These are phyloP conservation scores for Yarrowia porcina DNA, from an alignment of 805 yeast species.

Conservation along the genomic window DNA sequence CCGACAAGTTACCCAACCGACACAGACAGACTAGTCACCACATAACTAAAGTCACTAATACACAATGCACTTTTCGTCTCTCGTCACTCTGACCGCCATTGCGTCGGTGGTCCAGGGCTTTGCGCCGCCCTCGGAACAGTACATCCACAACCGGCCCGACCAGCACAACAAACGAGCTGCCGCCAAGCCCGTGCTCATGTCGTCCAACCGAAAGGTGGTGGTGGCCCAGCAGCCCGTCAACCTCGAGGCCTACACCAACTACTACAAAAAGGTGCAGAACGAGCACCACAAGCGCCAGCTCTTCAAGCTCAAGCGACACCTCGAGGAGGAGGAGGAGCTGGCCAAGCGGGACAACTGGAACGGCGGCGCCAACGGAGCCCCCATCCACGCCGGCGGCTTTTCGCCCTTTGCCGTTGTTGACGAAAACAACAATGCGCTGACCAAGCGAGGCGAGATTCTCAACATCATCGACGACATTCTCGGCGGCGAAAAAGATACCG, in stretches of 20 bases:
- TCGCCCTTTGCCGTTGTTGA: constrained; percentile 17
- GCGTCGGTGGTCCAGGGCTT: constrained; percentile 23
- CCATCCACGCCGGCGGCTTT: not conserved
- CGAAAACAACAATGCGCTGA: constrained; percentile 18
- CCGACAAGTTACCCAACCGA: too few species aligned
- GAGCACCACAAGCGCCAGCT: constrained; percentile 23
- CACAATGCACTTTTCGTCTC: constrained; percentile 4
- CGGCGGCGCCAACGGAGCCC: constrained; percentile 1
- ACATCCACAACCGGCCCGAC: constrained; percentile 17
- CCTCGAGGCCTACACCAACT: constrained; percentile 24
- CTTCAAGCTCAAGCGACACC: constrained; percentile 24
- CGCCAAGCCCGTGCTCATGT: constrained; percentile 18
- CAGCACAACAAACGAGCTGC: not conserved
- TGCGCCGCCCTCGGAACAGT: constrained; percentile 20
- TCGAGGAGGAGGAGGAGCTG: constrained; percentile 11
- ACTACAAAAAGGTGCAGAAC: constrained; percentile 25
- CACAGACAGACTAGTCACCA: too few species aligned
- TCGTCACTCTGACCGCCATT: constrained; percentile 11
- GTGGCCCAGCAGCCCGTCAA: constrained; percentile 16
- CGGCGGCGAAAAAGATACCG: constrained; percentile 5
- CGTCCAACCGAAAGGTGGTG: constrained; percentile 19
- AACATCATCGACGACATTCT: constrained; percentile 18
- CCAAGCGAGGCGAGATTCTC: constrained; percentile 22
- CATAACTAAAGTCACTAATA: not conserved
- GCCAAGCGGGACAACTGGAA: not conserved